A percentile compares a stretch with the other conserved stretches of the same genome.
Evolutionary conservation across 139 green algal species (phyloP).

Genomic region (Coccomyxa sp.): DNA sequence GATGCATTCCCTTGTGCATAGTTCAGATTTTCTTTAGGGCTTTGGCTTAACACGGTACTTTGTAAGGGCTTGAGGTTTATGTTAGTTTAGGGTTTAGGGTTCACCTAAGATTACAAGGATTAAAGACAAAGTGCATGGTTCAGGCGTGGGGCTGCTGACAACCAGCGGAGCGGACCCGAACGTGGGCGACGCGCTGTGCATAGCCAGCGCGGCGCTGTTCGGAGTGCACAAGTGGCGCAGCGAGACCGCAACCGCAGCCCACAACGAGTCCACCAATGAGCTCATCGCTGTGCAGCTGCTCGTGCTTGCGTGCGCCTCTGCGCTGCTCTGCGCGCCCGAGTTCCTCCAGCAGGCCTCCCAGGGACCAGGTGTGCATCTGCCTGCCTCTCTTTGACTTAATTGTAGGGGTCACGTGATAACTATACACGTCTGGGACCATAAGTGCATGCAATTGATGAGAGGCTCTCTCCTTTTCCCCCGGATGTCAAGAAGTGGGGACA

Average conservation of each 20-base stretch:
- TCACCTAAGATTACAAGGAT: too few relatives aligned
- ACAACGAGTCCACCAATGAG: slow-evolving; percentile 5
- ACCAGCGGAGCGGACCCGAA: slow-evolving; percentile 13
- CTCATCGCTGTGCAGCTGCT: slow-evolving; percentile 44
- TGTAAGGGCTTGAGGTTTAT: too few relatives aligned
- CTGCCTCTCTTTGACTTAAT: neutral
- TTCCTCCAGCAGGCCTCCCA: neutral
- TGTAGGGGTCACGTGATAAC: too few relatives aligned
- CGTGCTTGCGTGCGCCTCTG: slow-evolving; percentile 19
- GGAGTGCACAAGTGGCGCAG: slow-evolving; percentile 50
- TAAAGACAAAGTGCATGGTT: too few relatives aligned
- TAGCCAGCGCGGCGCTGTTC: slow-evolving; percentile 46
- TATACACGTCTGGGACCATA: too few relatives aligned
- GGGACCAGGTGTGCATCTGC: neutral
- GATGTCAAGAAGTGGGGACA: too few relatives aligned
- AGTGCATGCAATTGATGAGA: too few relatives aligned
- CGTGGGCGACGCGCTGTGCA: slow-evolving; percentile 39
- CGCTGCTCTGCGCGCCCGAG: slow-evolving; percentile 10
- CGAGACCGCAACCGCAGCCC: slow-evolving; percentile 24
- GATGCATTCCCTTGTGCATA: too few relatives aligned
- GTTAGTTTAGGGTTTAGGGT: too few relatives aligned
- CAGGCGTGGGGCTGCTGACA: slow-evolving; percentile 45
- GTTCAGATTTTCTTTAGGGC: too few relatives aligned
- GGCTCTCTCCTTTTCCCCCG: too few relatives aligned
- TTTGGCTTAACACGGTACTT: too few relatives aligned